Percentiles rank a stretch among this genome's conserved stretches.
phyloP scores from a whole-genome alignment of 2,329 filamentous ascomycete species.

The Colletotrichum theobromicola region DNA sequence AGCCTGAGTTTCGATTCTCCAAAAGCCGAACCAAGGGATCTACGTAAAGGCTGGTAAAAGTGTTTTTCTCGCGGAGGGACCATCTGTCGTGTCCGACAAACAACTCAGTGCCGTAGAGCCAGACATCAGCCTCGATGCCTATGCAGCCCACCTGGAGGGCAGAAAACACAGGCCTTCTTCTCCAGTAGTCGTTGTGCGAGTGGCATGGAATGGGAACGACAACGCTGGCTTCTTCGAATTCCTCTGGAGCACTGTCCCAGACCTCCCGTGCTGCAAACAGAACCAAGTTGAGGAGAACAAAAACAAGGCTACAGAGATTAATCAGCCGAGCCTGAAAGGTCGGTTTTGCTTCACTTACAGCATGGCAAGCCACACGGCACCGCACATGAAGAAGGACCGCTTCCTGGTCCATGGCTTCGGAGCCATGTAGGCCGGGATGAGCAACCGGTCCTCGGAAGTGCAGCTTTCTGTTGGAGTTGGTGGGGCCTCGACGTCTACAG shows the following conservation, averaged over 20 bases:
- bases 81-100: conserved; percentile 68
- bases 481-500: background rate
- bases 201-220: conserved; percentile 64
- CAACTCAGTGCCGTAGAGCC: conserved; percentile 59
- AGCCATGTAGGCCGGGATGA: conserved; percentile 1
- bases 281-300: conserved; percentile 14
- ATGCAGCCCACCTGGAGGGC: conserved; percentile 65
- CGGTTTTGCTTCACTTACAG: background rate
- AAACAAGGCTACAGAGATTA: conserved; percentile 1
- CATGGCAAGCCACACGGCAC: conserved; percentile 17
- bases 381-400: conserved; percentile 18
- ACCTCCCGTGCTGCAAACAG: conserved; percentile 10
- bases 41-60: conserved; percentile 67
- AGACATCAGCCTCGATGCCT: conserved; percentile 74
- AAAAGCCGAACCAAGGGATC: conserved; percentile 67
- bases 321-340: background rate
- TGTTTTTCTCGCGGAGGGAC: conserved; percentile 58
- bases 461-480: conserved; percentile 5
- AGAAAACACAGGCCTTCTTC: conserved; percentile 65
- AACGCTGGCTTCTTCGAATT: background rate
- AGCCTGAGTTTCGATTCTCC: conserved; percentile 50
- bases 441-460: conserved; percentile 8
- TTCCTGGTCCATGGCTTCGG: conserved; percentile 15
- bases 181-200: conserved; percentile 77
- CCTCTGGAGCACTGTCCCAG: conserved; percentile 1